These are phyloP conservation scores for Aspergillus spinulosporus DNA, from an alignment of 2,329 filamentous ascomycete genomes.

Conservation along the genomic window DNA sequence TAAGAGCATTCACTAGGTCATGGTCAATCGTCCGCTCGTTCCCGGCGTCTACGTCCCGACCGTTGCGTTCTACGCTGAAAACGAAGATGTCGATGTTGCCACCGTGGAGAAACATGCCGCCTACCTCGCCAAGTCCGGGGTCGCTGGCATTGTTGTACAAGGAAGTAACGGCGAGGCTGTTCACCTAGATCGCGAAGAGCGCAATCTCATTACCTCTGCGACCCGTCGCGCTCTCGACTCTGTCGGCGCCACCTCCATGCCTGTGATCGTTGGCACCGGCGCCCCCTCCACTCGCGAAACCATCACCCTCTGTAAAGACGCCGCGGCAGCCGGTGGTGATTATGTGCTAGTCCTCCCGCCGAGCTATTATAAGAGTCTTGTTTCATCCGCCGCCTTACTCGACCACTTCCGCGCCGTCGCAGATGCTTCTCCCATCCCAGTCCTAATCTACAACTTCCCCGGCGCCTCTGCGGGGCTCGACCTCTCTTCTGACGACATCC, in stretches of 20 bases:
- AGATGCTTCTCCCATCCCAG: conserved; percentile 59
- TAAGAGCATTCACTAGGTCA: conserved; percentile 15
- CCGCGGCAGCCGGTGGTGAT: conserved; percentile 68
- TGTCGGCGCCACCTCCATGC: conserved; percentile 64
- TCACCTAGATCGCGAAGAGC: conserved; percentile 70
- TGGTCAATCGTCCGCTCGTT: conserved; percentile 32
- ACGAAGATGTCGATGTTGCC: conserved; percentile 65
- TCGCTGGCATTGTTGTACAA: conserved; percentile 73
- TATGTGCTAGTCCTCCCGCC: conserved; percentile 75
- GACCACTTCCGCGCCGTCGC: conserved; percentile 68
- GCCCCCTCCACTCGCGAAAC: conserved; percentile 72
- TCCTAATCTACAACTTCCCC: conserved; percentile 74
- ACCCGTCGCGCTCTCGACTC: conserved; percentile 69
- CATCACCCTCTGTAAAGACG: conserved; percentile 68
- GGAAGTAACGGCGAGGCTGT: conserved; percentile 83
- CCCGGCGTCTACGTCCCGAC: conserved; percentile 71
- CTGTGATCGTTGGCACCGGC: conserved; percentile 74
- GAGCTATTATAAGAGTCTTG: conserved; percentile 70
- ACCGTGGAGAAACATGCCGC: conserved; percentile 63
- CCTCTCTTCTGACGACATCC: conserved; percentile 65
- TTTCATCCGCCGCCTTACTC: conserved; percentile 60
- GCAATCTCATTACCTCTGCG: conserved; percentile 65
- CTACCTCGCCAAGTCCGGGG: conserved; percentile 69
- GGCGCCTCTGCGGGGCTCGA: conserved; percentile 67
- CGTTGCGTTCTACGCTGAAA: conserved; percentile 68